These are phyloP conservation scores for Pleoardoris graminearum DNA, from an alignment of 2,329 filamentous ascomycete genomes.

Conservation along the genomic window DNA sequence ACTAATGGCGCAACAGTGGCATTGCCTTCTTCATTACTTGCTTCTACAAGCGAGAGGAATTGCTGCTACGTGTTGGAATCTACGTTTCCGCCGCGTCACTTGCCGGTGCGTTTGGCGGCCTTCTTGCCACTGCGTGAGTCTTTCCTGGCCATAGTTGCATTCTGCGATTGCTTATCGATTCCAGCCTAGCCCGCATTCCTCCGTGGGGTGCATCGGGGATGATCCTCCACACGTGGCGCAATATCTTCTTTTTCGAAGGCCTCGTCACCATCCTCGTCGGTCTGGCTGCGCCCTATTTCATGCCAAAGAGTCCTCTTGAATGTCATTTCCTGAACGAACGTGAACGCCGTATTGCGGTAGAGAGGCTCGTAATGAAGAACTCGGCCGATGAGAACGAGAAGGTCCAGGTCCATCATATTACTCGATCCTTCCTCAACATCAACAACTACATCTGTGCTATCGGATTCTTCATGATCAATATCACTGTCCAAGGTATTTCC, in stretches of 20 bases:
- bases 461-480: constrained; percentile 64
- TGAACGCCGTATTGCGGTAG: constrained; percentile 59
- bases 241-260: constrained; percentile 67
- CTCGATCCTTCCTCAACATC: constrained; percentile 57
- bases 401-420: constrained; percentile 55
- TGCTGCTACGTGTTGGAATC: constrained; percentile 60
- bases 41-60: constrained; percentile 61
- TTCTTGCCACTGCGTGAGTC: constrained; percentile 57
- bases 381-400: constrained; percentile 52
- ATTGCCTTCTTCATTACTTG: constrained; percentile 60
- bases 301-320: constrained; percentile 55
- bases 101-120: constrained; percentile 61
- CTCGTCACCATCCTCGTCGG: constrained; percentile 58
- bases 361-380: constrained; percentile 57
- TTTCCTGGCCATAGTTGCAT: not conserved
- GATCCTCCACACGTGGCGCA: constrained; percentile 51
- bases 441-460: constrained; percentile 63
- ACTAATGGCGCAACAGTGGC: constrained; percentile 37
- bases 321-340: constrained; percentile 57
- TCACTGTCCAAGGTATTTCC: constrained; percentile 58
- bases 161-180: constrained; percentile 7
- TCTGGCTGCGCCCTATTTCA: constrained; percentile 53
- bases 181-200: constrained; percentile 50
- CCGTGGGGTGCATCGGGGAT: constrained; percentile 53
- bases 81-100: constrained; percentile 60